Evolutionary conservation across 164 flowering plant genomes (phyloP), one percentile per base, ranked within the genome.

Genomic region (Akebia trifoliata): DNA sequence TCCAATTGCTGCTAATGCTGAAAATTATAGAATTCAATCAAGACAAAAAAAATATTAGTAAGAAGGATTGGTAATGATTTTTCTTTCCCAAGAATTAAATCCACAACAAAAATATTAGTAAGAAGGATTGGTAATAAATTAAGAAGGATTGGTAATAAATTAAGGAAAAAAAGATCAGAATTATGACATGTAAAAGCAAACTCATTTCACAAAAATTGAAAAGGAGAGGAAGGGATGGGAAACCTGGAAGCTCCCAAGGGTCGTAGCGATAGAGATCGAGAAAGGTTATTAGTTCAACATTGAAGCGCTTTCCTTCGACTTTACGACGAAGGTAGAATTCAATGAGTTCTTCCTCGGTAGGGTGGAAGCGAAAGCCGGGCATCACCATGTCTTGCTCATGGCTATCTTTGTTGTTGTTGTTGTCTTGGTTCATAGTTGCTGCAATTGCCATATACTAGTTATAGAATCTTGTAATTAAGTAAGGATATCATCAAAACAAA

Each of bases 181-280:
- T n/a, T n/a, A n/a, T n/a, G n/a, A n/a, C n/a, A n/a, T n/a, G n/a
- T n/a, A n/a, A n/a, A n/a, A n/a, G n/a, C n/a, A n/a, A n/a, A n/a
- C n/a, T n/a, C n/a, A n/a, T n/a, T n/a, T n/a, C n/a, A n/a, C n/a
- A n/a, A n/a, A n/a, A n/a, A n/a, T n/a, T n/a, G n/a, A n/a, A n/a
- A n/a, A n/a, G n/a, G n/a, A 5, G 22, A 17, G 21, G 6, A 38
- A 10, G 49, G 51, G 17, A 12, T 30, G 26, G 52, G 0, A 12
- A 69, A 93, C 99, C 97, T 50, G 99, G 99, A 57, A 93, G 97
- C 54, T 93, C 99, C 99, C 99, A 93, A 21, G 99, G 99, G 78
- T 93, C 99, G 37, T 84, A 84, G 69, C 93, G 90, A 71, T 90
- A 93, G 57, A 93, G 95, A 70, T 93, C 97, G 31, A 93, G 81